Percentiles rank a stretch among this genome's conserved stretches.
Evolutionary conservation across 371 early-diverging fungal species (phyloP).

Genomic region (Mortierella sp.): DNA sequence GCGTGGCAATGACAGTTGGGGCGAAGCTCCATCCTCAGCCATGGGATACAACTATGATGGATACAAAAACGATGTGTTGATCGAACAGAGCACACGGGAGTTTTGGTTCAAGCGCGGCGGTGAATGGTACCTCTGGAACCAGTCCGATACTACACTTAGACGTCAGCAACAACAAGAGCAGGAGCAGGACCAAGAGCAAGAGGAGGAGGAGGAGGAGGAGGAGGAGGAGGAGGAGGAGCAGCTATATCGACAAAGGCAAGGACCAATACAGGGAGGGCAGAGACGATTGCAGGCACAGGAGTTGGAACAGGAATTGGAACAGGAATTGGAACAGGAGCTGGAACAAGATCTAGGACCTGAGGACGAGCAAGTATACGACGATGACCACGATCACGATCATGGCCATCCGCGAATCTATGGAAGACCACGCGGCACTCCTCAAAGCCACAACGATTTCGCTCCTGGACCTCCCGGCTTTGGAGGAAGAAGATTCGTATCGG

Average conservation of each 20-base stretch:
- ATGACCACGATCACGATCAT: no score
- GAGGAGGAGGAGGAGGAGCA: background rate
- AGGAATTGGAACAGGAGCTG: no score
- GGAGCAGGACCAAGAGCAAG: conserved; percentile 1
- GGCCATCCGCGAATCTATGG: no score
- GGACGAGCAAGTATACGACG: no score
- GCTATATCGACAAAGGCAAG: background rate
- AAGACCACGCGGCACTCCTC: no score
- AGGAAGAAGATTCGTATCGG: no score
- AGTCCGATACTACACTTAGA: conserved; percentile 15
- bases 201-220: background rate
- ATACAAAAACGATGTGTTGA: conserved; percentile 28
- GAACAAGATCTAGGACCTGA: no score
- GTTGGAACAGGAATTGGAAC: no score
- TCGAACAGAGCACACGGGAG: conserved; percentile 29
- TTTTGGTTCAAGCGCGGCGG: conserved; percentile 25
- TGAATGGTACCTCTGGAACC: conserved; percentile 32
- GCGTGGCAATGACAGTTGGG: conserved; percentile 22
- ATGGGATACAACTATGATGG: conserved; percentile 23
- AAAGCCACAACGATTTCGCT: no score
- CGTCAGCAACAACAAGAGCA: conserved; percentile 3
- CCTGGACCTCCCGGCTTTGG: no score
- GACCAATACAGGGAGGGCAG: no score
- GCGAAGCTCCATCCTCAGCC: conserved; percentile 16
- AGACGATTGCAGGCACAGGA: no score